Percentiles rank a stretch among this genome's conserved stretches.
phyloP scores from a whole-genome alignment of 805 yeast species.

The Suhomyces faveliae region DNA sequence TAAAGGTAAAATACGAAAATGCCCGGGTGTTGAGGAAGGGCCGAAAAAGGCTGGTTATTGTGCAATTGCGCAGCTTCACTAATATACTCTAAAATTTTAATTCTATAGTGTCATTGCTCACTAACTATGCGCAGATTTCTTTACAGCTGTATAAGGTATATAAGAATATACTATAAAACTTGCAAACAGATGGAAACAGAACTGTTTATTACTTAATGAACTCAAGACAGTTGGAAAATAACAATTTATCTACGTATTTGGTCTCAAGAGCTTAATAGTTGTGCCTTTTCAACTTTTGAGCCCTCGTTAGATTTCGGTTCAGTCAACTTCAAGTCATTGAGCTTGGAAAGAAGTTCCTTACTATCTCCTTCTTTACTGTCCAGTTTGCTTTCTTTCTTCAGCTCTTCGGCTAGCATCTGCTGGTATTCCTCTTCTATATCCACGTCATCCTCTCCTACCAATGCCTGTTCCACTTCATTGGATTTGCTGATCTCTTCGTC shows the following conservation, averaged over 20 bases:
- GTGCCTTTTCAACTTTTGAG: not conserved
- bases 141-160: not conserved
- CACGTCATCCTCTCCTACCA: slow-evolving; percentile 19
- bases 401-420: slow-evolving; percentile 17
- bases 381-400: slow-evolving; percentile 4
- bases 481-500: slow-evolving; percentile 29
- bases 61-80: not conserved
- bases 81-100: slow-evolving; percentile 4
- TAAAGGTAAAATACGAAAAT: slow-evolving; percentile 11
- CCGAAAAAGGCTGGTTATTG: not conserved
- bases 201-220: no score
- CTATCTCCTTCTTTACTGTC: not conserved
- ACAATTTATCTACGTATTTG: no score
- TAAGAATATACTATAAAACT: not conserved
- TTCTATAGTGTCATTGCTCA: slow-evolving; percentile 4
- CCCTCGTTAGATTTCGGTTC: not conserved
- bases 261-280: not conserved
- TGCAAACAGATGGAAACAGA: not conserved
- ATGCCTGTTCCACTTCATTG: slow-evolving; percentile 27
- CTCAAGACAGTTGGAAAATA: no score
- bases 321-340: not conserved
- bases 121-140: not conserved
- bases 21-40: not conserved
- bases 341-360: not conserved
- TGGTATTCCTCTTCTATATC: slow-evolving; percentile 33